These are phyloP conservation scores for Phoenix dactylifera DNA, from an alignment of 176 grass and related monocot genomes.

Conservation along the genomic window DNA sequence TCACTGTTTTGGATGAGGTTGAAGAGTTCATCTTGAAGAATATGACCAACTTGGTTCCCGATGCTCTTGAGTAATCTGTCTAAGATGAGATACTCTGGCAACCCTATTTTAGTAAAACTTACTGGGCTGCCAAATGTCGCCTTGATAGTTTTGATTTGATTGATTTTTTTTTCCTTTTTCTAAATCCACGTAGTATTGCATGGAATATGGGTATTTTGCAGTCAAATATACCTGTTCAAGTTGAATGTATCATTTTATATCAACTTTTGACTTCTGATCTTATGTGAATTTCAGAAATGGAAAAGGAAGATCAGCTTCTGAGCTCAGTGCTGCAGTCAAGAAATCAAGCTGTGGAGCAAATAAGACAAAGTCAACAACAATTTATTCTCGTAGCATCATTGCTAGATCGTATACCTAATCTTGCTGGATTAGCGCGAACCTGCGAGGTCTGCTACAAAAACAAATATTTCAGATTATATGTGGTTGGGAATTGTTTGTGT, in stretches of 20 bases:
- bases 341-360: conserved; percentile 52
- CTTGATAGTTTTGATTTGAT: too few relatives aligned
- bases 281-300: conserved; percentile 36
- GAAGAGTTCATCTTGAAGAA: too few relatives aligned
- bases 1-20: too few relatives aligned
- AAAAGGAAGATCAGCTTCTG: conserved; percentile 67
- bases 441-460: conserved; percentile 40
- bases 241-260: background rate
- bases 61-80: too few relatives aligned
- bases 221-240: too few relatives aligned
- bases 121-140: too few relatives aligned
- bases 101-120: too few relatives aligned
- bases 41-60: too few relatives aligned
- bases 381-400: conserved; percentile 72
- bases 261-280: background rate
- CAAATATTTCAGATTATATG: background rate
- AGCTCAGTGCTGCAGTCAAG: conserved; percentile 55
- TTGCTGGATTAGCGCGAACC: conserved; percentile 77
- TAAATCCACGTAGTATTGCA: too few relatives aligned
- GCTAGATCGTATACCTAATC: conserved; percentile 84
- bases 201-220: too few relatives aligned
- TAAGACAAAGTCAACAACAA: conserved; percentile 63
- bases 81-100: too few relatives aligned
- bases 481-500: background rate
- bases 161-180: too few relatives aligned